phyloP scores from a whole-genome alignment of 805 yeast species.

The Cephaloascus albidus region DNA sequence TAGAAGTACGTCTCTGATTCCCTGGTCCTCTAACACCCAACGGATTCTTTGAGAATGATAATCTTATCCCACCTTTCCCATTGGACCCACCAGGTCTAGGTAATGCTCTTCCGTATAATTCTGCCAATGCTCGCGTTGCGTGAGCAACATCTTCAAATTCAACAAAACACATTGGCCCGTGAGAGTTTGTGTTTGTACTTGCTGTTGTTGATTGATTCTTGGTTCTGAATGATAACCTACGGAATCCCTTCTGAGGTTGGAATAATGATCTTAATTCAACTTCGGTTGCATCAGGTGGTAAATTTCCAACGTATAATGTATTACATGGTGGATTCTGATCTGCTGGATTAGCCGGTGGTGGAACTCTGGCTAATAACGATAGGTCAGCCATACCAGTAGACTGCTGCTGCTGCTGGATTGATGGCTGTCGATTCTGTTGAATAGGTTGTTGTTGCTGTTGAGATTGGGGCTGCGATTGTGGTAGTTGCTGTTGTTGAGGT shows the following conservation, averaged over 20 bases:
- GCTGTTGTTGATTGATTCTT: slow-evolving; percentile 32
- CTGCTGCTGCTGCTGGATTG: slow-evolving; percentile 14
- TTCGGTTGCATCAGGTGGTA: slow-evolving; percentile 96
- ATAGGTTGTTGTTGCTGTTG: slow-evolving; percentile 2
- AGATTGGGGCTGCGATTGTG: slow-evolving; percentile 2
- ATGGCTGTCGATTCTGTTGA: slow-evolving; percentile 4
- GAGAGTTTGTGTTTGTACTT: slow-evolving; percentile 31
- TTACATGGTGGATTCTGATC: slow-evolving; percentile 99
- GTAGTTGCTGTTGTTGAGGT: slow-evolving; percentile 1
- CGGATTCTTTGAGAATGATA: slow-evolving; percentile 93
- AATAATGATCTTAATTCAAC: slow-evolving; percentile 83
- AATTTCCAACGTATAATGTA: slow-evolving; percentile 91
- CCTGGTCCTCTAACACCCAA: slow-evolving; percentile 84
- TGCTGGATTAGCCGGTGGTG: slow-evolving; percentile 95
- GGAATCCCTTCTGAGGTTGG: slow-evolving; percentile 84
- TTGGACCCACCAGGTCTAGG: slow-evolving; percentile 66
- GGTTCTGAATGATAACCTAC: slow-evolving; percentile 85
- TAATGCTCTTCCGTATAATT: slow-evolving; percentile 84
- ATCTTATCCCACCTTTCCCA: slow-evolving; percentile 88
- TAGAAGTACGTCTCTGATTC: slow-evolving; percentile 28
- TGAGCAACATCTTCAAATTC: slow-evolving; percentile 94
- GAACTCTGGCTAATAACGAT: slow-evolving; percentile 67
- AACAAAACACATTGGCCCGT: slow-evolving; percentile 99
- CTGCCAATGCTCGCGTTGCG: slow-evolving; percentile 92
- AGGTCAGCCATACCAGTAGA: slow-evolving; percentile 40